phyloP scores from a whole-genome alignment of 176 grass and related monocot species.

The Oryza nivara region DNA sequence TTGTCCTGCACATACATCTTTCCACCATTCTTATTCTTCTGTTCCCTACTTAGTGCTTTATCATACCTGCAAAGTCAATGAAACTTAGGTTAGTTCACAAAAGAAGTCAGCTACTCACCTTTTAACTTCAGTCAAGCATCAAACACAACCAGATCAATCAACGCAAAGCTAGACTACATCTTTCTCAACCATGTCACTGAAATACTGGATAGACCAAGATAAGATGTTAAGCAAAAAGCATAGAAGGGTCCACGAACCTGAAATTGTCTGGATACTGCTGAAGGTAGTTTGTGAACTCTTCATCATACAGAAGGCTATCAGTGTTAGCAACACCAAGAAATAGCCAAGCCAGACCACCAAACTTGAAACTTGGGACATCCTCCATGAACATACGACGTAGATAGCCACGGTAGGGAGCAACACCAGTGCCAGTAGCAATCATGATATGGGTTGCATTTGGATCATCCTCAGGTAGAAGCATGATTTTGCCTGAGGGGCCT shows the following conservation, averaged over 20 bases:
- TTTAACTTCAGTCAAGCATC: constrained; percentile 5
- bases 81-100: constrained; percentile 22
- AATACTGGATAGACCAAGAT: not conserved
- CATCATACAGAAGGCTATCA: constrained; percentile 91
- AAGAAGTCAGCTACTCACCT: not conserved
- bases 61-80: constrained; percentile 62
- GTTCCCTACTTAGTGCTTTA: constrained; percentile 81
- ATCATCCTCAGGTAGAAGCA: constrained; percentile 91
- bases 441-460: constrained; percentile 93
- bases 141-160: not conserved
- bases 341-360: constrained; percentile 91
- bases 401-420: constrained; percentile 90
- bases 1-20: constrained; percentile 99
- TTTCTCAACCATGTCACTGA: constrained; percentile 15
- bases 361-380: constrained; percentile 74
- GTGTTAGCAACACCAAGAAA: constrained; percentile 85
- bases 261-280: constrained; percentile 76
- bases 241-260: constrained; percentile 43
- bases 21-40: constrained; percentile 74
- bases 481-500: constrained; percentile 95
- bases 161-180: not conserved
- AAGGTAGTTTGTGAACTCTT: constrained; percentile 86
- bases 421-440: constrained; percentile 92
- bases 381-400: constrained; percentile 98
- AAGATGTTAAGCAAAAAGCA: not conserved